Base-by-base conservation (phyloP, 164 flowering plant genomes). In the Liriodendron chinense region DNA sequence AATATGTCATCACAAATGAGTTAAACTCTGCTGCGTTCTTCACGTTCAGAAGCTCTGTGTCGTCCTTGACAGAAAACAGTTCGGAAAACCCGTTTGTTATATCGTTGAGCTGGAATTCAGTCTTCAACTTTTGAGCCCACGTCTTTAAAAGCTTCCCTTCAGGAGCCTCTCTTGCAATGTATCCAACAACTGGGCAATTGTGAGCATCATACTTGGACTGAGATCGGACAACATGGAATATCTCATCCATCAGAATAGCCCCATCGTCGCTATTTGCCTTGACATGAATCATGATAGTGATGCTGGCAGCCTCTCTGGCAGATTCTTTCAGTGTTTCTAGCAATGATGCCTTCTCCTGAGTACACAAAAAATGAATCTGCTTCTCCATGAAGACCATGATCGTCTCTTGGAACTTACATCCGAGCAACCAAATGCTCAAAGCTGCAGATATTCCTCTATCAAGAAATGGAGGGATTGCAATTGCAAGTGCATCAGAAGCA, bases 401-500 rank as follows among this genome's bases (percentile, higher is more conserved):
- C 1, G 96, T 93, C 75, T 91, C 96, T 0, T 97, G 97, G 79
- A 93, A 92, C 81, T 90, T 97, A 80, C 88, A 87, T 49, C 94
- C 97, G 47, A 92, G 78, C 81, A 93, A 68, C 97, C 97, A 93
- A 21, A 90, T 80, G 74, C 88, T 88, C 57, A 93, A 65, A 1
- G 96, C 96, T 1, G 94, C 90, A 1, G 94, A 91, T 73, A 91
- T 91, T 61, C 95, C 84, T 65, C 90, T 71, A 68, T 93, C 97
- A 48, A 0, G 92, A 90, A 21, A 85, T 65, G 8, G 94, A 95
- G 65, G 98, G 94, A 0, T 94, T 26, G 97, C 91, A 68, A 93
- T 65, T 0, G 87, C 81, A 70, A 93, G 68, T 1, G 75, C 92
- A 73, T 86, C 84, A 12, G 90, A 71, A 62, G 82, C 71, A 5